phyloP scores from a whole-genome alignment of 2,329 filamentous ascomycete species.

The Lachnellula cervina region DNA sequence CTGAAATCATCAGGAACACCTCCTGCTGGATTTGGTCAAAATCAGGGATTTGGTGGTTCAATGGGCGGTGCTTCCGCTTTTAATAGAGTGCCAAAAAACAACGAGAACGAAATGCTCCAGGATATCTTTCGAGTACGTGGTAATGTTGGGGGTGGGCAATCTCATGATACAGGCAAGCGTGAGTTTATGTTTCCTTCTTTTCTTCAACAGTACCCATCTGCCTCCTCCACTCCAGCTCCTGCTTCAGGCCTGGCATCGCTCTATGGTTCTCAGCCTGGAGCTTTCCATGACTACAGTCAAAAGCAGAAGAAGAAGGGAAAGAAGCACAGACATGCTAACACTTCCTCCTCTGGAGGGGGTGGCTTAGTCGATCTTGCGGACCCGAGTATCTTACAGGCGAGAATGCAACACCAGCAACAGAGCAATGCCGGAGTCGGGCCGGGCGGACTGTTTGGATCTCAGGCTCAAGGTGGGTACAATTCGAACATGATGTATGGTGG shows the following conservation, averaged over 20 bases:
- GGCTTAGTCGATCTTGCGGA: conserved; percentile 99
- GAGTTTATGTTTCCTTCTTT: conserved; percentile 96
- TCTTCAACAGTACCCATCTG: conserved; percentile 78
- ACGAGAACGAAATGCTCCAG: conserved; percentile 69
- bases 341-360: conserved; percentile 99
- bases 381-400: conserved; percentile 98
- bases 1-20: conserved; percentile 93
- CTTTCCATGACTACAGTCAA: conserved; percentile 85
- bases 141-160: conserved; percentile 59
- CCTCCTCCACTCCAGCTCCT: conserved; percentile 79
- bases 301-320: conserved; percentile 99
- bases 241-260: conserved; percentile 86
- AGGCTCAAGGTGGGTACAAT: conserved; percentile 93
- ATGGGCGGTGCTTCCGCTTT: conserved; percentile 54
- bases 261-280: conserved; percentile 80
- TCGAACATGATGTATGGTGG: conserved; percentile 76
- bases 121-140: conserved; percentile 71
- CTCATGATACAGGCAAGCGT: conserved; percentile 90
- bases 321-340: conserved; percentile 99
- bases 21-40: conserved; percentile 85
- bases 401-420: conserved; percentile 84
- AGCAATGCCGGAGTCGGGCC: conserved; percentile 80
- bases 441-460: conserved; percentile 76
- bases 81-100: conserved; percentile 65
- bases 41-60: conserved; percentile 74